Evolutionary conservation across 768 basidiomycete genomes (phyloP).

Genomic region (Punctularia strigosozonata): DNA sequence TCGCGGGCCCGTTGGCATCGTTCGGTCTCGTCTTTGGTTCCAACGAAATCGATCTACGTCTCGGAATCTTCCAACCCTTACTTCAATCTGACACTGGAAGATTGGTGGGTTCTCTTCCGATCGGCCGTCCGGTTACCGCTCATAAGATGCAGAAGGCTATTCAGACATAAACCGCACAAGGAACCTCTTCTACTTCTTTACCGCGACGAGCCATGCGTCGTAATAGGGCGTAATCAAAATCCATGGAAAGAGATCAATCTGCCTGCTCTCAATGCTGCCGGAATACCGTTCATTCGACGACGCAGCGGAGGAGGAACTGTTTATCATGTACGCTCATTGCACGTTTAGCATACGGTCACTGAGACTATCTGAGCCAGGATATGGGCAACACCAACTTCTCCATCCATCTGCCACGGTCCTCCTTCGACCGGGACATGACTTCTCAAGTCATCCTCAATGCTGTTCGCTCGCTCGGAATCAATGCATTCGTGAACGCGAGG

Average conservation of each 20-base stretch:
- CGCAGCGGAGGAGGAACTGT: conserved; percentile 93
- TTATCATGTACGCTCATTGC: conserved; percentile 62
- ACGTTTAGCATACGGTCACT: neutral
- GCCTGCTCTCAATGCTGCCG: conserved; percentile 31
- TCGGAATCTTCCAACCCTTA: conserved; percentile 74
- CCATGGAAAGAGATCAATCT: conserved; percentile 97
- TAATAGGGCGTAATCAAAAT: conserved; percentile 94
- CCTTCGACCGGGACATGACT: conserved; percentile 73
- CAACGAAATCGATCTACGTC: conserved; percentile 47
- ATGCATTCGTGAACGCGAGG: conserved; percentile 74
- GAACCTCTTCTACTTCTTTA: conserved; percentile 78
- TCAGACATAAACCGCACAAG: conserved; percentile 58
- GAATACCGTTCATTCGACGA: conserved; percentile 70
- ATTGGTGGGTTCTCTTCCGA: conserved; percentile 49
- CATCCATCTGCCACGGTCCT: conserved; percentile 71
- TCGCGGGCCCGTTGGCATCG: too few species aligned
- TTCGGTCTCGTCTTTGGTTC: too few species aligned
- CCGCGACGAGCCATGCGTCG: conserved; percentile 77
- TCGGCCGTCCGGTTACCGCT: conserved; percentile 9
- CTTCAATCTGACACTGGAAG: conserved; percentile 85
- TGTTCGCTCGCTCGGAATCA: conserved; percentile 61
- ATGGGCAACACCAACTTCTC: conserved; percentile 97
- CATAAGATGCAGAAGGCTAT: conserved; percentile 45
- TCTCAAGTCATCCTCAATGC: conserved; percentile 71
- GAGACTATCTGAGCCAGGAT: conserved; percentile 50